phyloP scores from a whole-genome alignment of 805 yeast species.

The Metschnikowia kunwiensis region DNA sequence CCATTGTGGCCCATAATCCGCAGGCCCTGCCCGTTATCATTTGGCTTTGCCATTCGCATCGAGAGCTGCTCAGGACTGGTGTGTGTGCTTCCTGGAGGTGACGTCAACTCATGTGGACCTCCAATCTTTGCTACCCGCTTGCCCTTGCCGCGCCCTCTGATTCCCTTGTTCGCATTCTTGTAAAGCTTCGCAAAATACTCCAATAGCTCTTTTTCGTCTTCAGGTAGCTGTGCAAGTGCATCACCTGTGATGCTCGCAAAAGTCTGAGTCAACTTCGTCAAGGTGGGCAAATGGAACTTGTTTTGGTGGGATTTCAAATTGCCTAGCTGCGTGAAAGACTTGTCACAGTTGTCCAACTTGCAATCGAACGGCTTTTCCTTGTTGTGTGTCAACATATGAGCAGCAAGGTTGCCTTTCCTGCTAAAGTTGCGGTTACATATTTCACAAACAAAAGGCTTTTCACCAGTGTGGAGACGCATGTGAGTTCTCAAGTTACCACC shows the following conservation, averaged over 20 bases:
- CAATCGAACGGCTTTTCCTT: constrained; percentile 77
- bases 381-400: constrained; percentile 80
- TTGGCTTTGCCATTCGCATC: constrained; percentile 5
- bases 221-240: constrained; percentile 46
- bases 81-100: constrained; percentile 8
- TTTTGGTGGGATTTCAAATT: constrained; percentile 93
- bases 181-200: constrained; percentile 78
- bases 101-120: constrained; percentile 3
- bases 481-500: constrained; percentile 90
- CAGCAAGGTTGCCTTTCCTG: constrained; percentile 87
- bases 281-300: constrained; percentile 73
- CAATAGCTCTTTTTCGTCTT: constrained; percentile 64
- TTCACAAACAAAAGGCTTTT: constrained; percentile 82
- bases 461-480: constrained; percentile 84
- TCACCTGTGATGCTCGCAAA: constrained; percentile 59
- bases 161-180: constrained; percentile 87
- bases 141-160: constrained; percentile 80
- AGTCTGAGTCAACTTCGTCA: constrained; percentile 62
- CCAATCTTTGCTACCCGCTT: constrained; percentile 11
- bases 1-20: too few relatives aligned
- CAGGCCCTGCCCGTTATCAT: neutral
- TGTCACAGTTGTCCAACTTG: constrained; percentile 75
- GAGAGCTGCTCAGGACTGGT: constrained; percentile 13
- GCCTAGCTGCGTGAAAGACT: constrained; percentile 87
- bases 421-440: constrained; percentile 76